Conservation (phyloP, 441 rosid genomes). For the Dalechampia spathulata region DNA sequence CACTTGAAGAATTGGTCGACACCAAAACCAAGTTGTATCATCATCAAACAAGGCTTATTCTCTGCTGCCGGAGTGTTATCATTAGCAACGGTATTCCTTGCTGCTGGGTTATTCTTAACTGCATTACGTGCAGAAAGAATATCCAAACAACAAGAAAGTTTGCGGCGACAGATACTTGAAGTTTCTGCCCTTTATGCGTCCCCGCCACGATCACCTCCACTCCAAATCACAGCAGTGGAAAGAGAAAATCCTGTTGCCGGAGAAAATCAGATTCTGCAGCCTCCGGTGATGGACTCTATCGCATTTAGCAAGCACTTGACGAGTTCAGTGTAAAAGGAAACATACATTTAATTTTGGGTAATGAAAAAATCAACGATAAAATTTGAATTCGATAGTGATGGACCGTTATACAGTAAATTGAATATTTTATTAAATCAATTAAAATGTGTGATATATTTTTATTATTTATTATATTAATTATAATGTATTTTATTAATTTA, state of each 20-base stretch:
- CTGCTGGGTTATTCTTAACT: conserved; percentile 55
- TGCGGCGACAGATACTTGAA: conserved; percentile 47
- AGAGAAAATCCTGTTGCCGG: conserved; percentile 54
- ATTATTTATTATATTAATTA: too few species aligned
- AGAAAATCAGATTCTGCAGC: conserved; percentile 23
- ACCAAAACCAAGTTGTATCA: conserved; percentile 58
- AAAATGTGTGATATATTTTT: too few species aligned
- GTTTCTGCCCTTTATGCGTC: conserved; percentile 51
- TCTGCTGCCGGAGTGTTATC: conserved; percentile 71
- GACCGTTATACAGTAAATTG: too few species aligned
- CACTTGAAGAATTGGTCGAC: conserved; percentile 73
- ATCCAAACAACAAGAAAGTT: conserved; percentile 40
- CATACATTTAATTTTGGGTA: too few species aligned
- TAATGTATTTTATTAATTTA: too few species aligned
- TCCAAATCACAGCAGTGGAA: conserved; percentile 29
- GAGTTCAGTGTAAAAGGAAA: conserved; percentile 16
- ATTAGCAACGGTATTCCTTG: conserved; percentile 56
- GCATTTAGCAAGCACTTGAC: conserved; percentile 28
- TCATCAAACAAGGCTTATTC: conserved; percentile 63
- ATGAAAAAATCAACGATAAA: too few species aligned
- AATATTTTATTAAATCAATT: too few species aligned
- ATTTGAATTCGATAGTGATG: too few species aligned
- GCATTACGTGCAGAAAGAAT: conserved; percentile 54
- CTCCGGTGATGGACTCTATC: conserved; percentile 19
- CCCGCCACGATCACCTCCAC: conserved; percentile 53